Base-by-base conservation (phyloP, 192 early-diverging fungal genomes). In the Rhizophagus clarus region DNA sequence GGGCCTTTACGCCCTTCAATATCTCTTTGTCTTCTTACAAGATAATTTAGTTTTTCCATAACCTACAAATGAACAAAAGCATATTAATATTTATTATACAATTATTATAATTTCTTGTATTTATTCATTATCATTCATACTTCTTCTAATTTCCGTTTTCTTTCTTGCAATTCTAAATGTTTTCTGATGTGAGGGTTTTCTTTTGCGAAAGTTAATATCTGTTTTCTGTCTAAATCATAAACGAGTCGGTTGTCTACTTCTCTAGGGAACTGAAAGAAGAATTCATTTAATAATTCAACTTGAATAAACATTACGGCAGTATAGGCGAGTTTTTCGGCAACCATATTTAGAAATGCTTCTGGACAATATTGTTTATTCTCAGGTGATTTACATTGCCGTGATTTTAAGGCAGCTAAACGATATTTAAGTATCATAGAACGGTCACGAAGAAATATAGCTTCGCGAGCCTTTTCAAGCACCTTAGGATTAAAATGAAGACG, bases 261-360 rank as follows among this genome's bases (percentile, higher is more conserved):
- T 49, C 97, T 86, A 47, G 97, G 97, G 77, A 98, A 90, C 87
- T 98, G 97, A 91, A 97, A 98, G 82, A 97, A 96, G 86, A 98
- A 99, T 85, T 99, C 97, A 82, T 96, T 97, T 82, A 99, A 86
- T 66, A 99, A 89, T 85, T 99, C 97, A 24, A 97, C 95, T 83
- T 96, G 95, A 80, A 99, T 97, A 83, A 99, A 99, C 94, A 99
- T 96, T 51, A 97, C 96, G 49, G 96, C 94, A 85, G 93, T 96
- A 83, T 96, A 95, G 1, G 97, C 93, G 49, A 99, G 88, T 81
- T 99, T 99, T 73, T 98, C 96, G 2, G 97, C 92, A 31, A 99
- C 91, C 42, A 96, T 94, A 37, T 93, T 92, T 77, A 98, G 84
- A 82, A 97, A 97, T 3, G 94, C 92, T 86, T 99, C 97, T 12